A percentile compares a stretch with the other conserved stretches of the same genome.
These are phyloP conservation scores for Solanum habrochaites DNA, from an alignment of 257 asterid genomes.

Conservation along the genomic window DNA sequence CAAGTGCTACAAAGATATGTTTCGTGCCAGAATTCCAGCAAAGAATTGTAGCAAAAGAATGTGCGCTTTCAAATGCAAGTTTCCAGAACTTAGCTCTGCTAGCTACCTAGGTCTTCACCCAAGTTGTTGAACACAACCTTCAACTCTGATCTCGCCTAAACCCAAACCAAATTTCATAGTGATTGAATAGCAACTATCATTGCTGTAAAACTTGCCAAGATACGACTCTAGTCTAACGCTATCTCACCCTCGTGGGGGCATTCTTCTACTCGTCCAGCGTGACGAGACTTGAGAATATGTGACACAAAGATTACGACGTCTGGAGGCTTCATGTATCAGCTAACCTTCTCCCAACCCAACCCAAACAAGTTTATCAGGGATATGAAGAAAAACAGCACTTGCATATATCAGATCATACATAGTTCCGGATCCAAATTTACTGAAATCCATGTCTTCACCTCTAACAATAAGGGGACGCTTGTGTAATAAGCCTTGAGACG, in stretches of 20 bases:
- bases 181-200: constrained; percentile 92
- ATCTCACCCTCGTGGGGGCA: constrained; percentile 62
- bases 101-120: neutral
- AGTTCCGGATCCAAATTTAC: constrained; percentile 49
- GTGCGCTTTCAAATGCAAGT: neutral
- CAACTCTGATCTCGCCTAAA: constrained; percentile 51
- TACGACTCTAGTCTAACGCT: constrained; percentile 59
- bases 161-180: constrained; percentile 88
- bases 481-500: constrained; percentile 70
- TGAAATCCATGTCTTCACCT: constrained; percentile 91
- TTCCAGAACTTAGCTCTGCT: too few species aligned
- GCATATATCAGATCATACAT: constrained; percentile 71
- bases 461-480: constrained; percentile 80
- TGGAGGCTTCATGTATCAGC: constrained; percentile 39
- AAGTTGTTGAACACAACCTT: neutral
- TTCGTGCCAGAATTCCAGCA: neutral
- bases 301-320: constrained; percentile 82
- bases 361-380: constrained; percentile 93
- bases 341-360: constrained; percentile 69
- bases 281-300: constrained; percentile 89
- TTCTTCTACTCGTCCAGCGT: constrained; percentile 83
- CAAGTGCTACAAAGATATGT: neutral
- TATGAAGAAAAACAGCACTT: constrained; percentile 90
- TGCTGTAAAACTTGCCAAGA: constrained; percentile 67
- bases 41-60: neutral